Conservation (phyloP, 78 protist genomes). For the Anaeramoeba flamelloides region DNA sequence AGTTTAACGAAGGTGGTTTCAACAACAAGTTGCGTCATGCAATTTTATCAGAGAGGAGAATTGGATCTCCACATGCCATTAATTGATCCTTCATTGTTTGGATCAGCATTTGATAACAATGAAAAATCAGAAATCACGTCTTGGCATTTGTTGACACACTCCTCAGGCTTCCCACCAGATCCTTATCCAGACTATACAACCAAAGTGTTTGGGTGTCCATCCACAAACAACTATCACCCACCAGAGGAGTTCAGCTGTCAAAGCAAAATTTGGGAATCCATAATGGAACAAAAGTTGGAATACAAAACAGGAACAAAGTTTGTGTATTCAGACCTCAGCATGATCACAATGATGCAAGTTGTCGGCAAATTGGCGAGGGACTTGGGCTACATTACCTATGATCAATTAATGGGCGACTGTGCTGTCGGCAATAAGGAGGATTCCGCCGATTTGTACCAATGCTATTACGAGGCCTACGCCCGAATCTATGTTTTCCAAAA, state of each 20-base stretch:
- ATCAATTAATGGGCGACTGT: background rate
- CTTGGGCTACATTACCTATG: background rate
- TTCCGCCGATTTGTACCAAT: background rate
- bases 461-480: background rate
- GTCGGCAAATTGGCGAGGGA: background rate
- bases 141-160: background rate
- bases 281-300: background rate
- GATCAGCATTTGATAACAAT: background rate
- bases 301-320: background rate
- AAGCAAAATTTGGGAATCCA: background rate
- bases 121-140: background rate
- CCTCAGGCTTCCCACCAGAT: background rate
- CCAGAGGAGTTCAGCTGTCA: background rate
- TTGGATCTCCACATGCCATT: background rate
- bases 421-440: background rate
- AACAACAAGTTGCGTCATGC: background rate
- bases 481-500: background rate
- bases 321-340: background rate
- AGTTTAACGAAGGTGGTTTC: background rate
- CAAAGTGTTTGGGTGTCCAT: background rate
- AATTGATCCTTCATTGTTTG: background rate
- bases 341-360: background rate
- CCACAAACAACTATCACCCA: background rate
- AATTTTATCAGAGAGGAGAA: conserved; percentile 1
- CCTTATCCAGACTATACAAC: background rate